Evolutionary conservation across 495 filamentous ascomycete genomes (phyloP).

Genomic region (Daldinia bambusicola): DNA sequence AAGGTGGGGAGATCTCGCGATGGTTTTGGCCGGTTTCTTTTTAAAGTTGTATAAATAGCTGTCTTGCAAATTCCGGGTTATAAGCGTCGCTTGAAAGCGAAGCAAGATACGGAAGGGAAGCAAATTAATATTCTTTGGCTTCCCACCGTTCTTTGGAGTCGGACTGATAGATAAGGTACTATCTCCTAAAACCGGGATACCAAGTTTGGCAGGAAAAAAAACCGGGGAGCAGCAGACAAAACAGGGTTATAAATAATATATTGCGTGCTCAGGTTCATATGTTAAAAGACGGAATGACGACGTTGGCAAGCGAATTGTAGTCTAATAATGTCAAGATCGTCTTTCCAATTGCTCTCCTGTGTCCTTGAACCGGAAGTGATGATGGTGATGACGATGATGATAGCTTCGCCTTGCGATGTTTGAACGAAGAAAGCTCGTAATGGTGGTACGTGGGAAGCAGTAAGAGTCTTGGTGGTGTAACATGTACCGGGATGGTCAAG

Average conservation of each 20-base stretch:
- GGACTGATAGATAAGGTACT: conserved; percentile 15
- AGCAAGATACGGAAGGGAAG: conserved; percentile 16
- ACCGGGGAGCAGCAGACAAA: conserved; percentile 23
- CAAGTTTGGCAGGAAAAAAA: conserved; percentile 32
- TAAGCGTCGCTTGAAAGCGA: conserved; percentile 1
- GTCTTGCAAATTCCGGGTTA: conserved; percentile 19
- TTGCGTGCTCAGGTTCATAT: conserved; percentile 28
- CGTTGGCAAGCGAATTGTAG: conserved; percentile 38
- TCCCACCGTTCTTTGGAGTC: conserved; percentile 11
- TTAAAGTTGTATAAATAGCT: conserved; percentile 17
- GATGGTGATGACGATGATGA: conserved; percentile 16
- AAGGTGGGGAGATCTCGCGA: conserved; percentile 32
- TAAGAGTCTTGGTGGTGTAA: conserved; percentile 31
- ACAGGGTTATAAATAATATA: conserved; percentile 28
- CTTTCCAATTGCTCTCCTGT: conserved; percentile 20
- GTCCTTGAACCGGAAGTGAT: conserved; percentile 17
- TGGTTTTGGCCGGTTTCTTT: not conserved
- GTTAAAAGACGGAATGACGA: conserved; percentile 45
- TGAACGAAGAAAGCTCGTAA: conserved; percentile 22
- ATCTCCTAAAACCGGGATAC: conserved; percentile 37
- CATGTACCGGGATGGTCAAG: conserved; percentile 28
- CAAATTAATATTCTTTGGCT: conserved; percentile 10
- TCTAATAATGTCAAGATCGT: conserved; percentile 31
- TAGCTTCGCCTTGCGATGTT: conserved; percentile 32
- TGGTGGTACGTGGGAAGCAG: conserved; percentile 23